A percentile compares a stretch with the other conserved stretches of the same genome.
Conservation (phyloP, 2,329 filamentous ascomycete genomes). For the Furcasterigmium sp. region DNA sequence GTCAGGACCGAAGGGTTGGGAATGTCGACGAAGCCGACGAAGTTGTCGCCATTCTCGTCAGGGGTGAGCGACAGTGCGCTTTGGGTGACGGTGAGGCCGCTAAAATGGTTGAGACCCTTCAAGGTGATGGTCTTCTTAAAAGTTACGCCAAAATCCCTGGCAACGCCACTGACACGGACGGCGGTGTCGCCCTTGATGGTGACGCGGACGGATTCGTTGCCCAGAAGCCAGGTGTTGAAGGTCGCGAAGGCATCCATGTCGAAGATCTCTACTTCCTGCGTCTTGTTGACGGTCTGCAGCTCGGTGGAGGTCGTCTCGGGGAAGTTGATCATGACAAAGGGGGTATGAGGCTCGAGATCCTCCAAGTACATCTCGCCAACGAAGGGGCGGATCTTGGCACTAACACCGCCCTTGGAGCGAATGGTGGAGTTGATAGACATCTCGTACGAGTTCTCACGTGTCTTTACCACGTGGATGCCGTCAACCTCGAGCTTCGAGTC, state of each 20-base stretch:
- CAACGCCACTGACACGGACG: slow-evolving; percentile 44
- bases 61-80: slow-evolving; percentile 38
- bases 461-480: slow-evolving; percentile 42
- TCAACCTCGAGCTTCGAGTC: slow-evolving; percentile 46
- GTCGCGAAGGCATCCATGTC: slow-evolving; percentile 43
- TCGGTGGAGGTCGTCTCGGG: slow-evolving; percentile 44
- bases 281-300: slow-evolving; percentile 46
- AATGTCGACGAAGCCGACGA: slow-evolving; percentile 53
- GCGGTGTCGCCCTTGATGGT: slow-evolving; percentile 47
- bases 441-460: slow-evolving; percentile 36
- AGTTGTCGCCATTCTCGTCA: slow-evolving; percentile 48
- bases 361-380: slow-evolving; percentile 50
- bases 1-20: slow-evolving; percentile 60
- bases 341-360: slow-evolving; percentile 37
- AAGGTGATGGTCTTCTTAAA: slow-evolving; percentile 52
- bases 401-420: slow-evolving; percentile 42
- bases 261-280: slow-evolving; percentile 39
- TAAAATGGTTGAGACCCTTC: slow-evolving; percentile 49
- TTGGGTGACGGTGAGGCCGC: slow-evolving; percentile 46
- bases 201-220: slow-evolving; percentile 43
- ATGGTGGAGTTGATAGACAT: slow-evolving; percentile 54
- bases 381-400: slow-evolving; percentile 46
- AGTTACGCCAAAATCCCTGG: slow-evolving; percentile 40
- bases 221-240: slow-evolving; percentile 51
- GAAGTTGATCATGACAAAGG: slow-evolving; percentile 48